Conservation (phyloP, 2,329 filamentous ascomycete genomes). For the Rasamsonia emersonii region DNA sequence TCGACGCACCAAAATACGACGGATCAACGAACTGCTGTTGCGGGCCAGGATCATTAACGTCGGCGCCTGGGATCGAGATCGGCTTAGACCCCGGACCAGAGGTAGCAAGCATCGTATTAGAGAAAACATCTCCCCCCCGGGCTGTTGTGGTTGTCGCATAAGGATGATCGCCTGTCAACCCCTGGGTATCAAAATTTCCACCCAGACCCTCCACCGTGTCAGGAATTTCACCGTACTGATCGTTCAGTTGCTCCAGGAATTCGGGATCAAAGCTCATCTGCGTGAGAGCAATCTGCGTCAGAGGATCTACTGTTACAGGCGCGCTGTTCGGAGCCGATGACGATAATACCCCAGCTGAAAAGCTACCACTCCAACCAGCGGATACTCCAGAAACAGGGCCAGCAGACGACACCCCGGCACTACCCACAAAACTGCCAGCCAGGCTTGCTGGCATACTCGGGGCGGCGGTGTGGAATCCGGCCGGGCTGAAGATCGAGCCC, state of each 20-base stretch:
- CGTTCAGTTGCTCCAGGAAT: slow-evolving; percentile 28
- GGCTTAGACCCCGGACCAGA: too few species aligned
- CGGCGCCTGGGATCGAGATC: slow-evolving; percentile 5
- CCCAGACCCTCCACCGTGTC: slow-evolving; percentile 21
- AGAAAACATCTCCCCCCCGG: too few species aligned
- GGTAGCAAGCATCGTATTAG: too few species aligned
- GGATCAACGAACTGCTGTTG: slow-evolving; percentile 4
- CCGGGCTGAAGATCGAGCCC: slow-evolving; percentile 22
- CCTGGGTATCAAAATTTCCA: slow-evolving; percentile 1
- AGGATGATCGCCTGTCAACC: too few species aligned
- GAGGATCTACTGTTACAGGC: slow-evolving; percentile 21
- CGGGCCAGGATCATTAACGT: neutral
- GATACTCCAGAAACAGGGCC: slow-evolving; percentile 19
- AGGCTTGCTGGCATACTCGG: slow-evolving; percentile 29
- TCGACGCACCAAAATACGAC: slow-evolving; percentile 2
- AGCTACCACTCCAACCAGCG: slow-evolving; percentile 25
- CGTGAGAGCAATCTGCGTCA: slow-evolving; percentile 28
- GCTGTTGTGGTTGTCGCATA: too few species aligned
- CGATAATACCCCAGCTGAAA: slow-evolving; percentile 22
- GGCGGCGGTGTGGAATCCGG: slow-evolving; percentile 25
- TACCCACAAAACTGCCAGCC: slow-evolving; percentile 27
- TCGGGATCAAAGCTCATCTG: slow-evolving; percentile 32
- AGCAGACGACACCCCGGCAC: slow-evolving; percentile 21
- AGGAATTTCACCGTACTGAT: slow-evolving; percentile 24
- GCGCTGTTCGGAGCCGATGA: slow-evolving; percentile 23